Evolutionary conservation across 2,329 filamentous ascomycete species (phyloP), one percentile per base, ranked within the genome.

Genomic region (Alternaria rosae): DNA sequence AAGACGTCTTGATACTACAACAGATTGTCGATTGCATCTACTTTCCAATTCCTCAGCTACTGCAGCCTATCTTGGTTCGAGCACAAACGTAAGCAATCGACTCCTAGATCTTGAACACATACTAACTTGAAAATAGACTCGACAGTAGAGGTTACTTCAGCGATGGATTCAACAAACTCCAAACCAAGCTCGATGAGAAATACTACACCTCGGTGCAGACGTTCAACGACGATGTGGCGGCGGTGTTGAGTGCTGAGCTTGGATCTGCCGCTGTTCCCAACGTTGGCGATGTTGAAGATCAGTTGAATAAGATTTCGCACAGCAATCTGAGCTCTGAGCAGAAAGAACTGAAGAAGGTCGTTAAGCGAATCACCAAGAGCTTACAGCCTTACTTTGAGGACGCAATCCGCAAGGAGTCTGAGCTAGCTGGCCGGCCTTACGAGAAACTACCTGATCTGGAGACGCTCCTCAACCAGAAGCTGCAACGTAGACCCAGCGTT

Each of bases 21-120:
- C 88, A 90, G 62, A 90, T 97, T 73, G 87, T 98, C 28, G 91
- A 98, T 76, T 91, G 88, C 35, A 91, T 96, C 70, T 99, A 98
- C 80, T 97, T 98, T 69, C 95, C 95, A 1, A 88, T 97, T 13
- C 87, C 90, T 58, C 89, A 89, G 70, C 82, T 96, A 53, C 85
- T 99, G 21, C 86, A 86, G 73, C 91, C 92, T 5, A 90, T 95
- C 26, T 83, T 97, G 52, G 90, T 93, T 42, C 93, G 91, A 80
- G 93, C 93, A 10, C 85, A 92, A 73, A 84, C 84, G 93, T 97
- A 86, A 88, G 93, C 89, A 87, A 68, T 48, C 12, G 38, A 10
- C 28, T 5, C 9, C 35, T 26, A 17, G 15, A 12, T 35, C 28
- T 17, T 43, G 54, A 20, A 52, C 28, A 13, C 60, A 43, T 41